Evolutionary conservation across 2,329 filamentous ascomycete genomes (phyloP).

Genomic region (Aureobasidium namibiae): DNA sequence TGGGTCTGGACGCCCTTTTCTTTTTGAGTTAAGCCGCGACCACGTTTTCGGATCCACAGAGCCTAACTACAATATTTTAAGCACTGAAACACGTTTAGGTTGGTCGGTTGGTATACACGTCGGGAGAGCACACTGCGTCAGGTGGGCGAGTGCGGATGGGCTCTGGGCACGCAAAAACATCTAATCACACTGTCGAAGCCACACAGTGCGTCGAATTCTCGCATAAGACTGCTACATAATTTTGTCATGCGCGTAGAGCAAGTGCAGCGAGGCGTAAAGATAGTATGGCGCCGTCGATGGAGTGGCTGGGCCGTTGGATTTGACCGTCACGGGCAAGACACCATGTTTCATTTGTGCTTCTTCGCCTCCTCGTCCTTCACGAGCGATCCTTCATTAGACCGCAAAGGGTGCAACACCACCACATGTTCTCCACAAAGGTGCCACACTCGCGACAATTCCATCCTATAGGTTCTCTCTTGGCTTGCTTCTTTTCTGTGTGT

Average conservation of each 20-base stretch:
- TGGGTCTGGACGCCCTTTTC: background rate
- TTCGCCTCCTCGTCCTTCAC: constrained; percentile 20
- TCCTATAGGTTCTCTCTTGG: constrained; percentile 30
- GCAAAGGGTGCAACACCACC: constrained; percentile 57
- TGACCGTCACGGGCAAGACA: background rate
- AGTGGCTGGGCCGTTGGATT: background rate
- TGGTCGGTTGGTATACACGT: background rate
- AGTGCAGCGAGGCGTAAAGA: background rate
- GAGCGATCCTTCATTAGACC: constrained; percentile 50
- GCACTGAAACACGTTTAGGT: constrained; percentile 1
- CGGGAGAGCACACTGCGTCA: background rate
- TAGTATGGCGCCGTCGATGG: background rate
- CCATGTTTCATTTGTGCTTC: constrained; percentile 1
- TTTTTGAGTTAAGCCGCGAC: background rate
- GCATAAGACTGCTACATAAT: background rate
- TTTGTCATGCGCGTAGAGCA: background rate
- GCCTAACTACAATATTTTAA: background rate
- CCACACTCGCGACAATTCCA: constrained; percentile 53
- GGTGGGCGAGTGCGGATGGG: background rate
- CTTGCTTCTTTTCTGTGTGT: background rate
- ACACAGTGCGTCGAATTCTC: background rate
- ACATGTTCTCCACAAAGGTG: constrained; percentile 55
- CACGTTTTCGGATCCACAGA: background rate
- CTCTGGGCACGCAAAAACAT: background rate
- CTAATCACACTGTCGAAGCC: background rate